Evolutionary conservation across 805 yeast genomes (phyloP), one percentile per base, ranked within the genome.

Genomic region (Suhomyces vadensis): DNA sequence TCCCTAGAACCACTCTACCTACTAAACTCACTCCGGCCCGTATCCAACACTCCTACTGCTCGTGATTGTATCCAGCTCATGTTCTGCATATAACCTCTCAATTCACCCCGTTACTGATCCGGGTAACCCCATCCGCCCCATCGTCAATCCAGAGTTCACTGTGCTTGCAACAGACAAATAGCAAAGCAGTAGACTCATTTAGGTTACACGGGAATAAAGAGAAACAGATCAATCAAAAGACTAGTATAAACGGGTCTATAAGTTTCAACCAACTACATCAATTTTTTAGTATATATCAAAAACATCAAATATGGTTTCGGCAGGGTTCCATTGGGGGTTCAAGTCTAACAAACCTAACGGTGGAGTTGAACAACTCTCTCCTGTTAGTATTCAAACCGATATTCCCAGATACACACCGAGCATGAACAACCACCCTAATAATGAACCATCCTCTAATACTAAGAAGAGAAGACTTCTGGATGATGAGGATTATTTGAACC

Each of bases 321-420:
- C 64, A 9, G 67, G 68, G 20, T 65, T 65, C 41, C 60, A 61
- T 37, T 65, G 69, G 69, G 50, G 51, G 21, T 10, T 50, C 24
- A 44, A 38, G n/a, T 38, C 47, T n/a, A 29, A 25, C 27, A 25
- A 29, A 29, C 33, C 7, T 20, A 23, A 9, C 9, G 25, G 25
- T 9, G 16, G 9, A 25, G 10, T 14, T 6, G 33, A 29, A n/a
- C 31, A 26, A 14, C 8, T 9, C 9, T 14, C 33, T 14, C 19
- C 33, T 19, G 16, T 29, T 7, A 29, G 33, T 13, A 24, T 26
- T 16, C 43, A 33, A n/a, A 37, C 44, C 3, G 25, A 33, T 4
- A 39, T 37, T 10, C 54, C 53, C 3, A 40, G 52, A 39, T 45
- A 40, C 27, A 44, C 48, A 11, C 53, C 53, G 13, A 42, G 22